These are phyloP conservation scores for Chenopodium suecicum DNA, from an alignment of 148 eudicot species.

Conservation along the genomic window DNA sequence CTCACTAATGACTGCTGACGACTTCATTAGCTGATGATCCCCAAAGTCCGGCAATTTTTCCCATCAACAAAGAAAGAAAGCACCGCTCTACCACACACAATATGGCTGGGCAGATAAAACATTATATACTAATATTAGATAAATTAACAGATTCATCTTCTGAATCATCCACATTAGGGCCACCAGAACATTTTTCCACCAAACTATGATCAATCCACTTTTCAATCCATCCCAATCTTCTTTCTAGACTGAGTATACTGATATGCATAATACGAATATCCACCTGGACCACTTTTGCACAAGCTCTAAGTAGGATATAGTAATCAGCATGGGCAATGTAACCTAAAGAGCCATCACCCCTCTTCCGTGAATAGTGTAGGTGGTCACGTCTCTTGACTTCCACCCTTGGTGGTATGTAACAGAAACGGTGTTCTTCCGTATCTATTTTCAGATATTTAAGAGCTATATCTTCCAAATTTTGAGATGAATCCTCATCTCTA, in stretches of 20 bases:
- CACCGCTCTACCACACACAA: neutral
- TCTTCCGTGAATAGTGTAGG: constrained; percentile 57
- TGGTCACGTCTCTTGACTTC: constrained; percentile 52
- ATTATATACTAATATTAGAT: neutral
- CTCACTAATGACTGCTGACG: neutral
- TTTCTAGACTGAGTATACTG: constrained; percentile 67
- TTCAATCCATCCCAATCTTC: constrained; percentile 66
- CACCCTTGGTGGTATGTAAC: constrained; percentile 74
- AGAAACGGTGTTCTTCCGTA: constrained; percentile 78
- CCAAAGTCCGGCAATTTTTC: neutral
- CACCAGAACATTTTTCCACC: constrained; percentile 19
- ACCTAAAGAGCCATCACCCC: constrained; percentile 45
- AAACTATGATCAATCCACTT: constrained; percentile 54
- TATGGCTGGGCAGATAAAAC: neutral
- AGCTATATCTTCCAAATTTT: constrained; percentile 34
- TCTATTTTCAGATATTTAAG: constrained; percentile 49
- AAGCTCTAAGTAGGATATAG: constrained; percentile 73
- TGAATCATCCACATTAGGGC: constrained; percentile 16
- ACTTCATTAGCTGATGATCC: neutral
- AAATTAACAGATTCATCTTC: constrained; percentile 6
- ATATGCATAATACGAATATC: constrained; percentile 69
- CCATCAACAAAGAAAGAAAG: neutral
- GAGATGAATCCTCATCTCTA: constrained; percentile 18
- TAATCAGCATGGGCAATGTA: constrained; percentile 83
- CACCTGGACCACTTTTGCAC: constrained; percentile 66